Percentiles rank a stretch among this genome's conserved stretches.
Evolutionary conservation across 2,329 filamentous ascomycete species (phyloP).

Genomic region (Hymenoscyphus repandus): DNA sequence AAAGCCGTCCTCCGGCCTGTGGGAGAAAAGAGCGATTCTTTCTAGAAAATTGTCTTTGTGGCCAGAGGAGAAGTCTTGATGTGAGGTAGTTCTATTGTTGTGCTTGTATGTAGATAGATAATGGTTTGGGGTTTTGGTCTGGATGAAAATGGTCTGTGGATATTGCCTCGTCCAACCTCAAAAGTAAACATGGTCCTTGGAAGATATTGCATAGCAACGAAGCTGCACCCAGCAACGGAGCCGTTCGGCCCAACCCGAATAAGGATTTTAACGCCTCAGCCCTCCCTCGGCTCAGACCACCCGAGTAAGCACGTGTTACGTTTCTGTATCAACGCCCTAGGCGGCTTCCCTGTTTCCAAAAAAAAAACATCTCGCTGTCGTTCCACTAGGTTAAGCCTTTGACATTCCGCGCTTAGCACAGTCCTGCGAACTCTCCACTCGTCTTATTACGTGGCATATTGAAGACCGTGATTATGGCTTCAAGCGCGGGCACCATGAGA

Average conservation of each 20-base stretch:
- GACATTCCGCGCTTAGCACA: not conserved
- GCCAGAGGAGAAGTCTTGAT: conserved; percentile 16
- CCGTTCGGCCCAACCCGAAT: no score
- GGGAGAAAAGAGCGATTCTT: conserved; percentile 8
- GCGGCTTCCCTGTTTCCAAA: not conserved
- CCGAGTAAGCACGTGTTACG: no score
- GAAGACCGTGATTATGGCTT: conserved; percentile 25
- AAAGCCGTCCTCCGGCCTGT: conserved; percentile 27
- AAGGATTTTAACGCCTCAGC: no score
- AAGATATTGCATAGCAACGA: no score
- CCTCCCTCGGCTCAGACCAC: no score
- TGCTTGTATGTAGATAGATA: conserved; percentile 2
- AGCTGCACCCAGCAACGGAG: not conserved
- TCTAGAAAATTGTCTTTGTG: conserved; percentile 12
- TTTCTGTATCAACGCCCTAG: not conserved
- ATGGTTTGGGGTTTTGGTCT: not conserved
- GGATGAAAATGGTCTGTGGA: no score
- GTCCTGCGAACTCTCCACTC: conserved; percentile 14
- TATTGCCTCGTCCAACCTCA: no score
- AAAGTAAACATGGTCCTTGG: not conserved
- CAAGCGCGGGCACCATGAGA: conserved; percentile 49
- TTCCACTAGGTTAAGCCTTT: not conserved
- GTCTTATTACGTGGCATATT: conserved; percentile 1
- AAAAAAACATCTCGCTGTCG: not conserved
- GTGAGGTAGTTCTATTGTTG: conserved; percentile 2